Base-by-base conservation (phyloP, 2,329 filamentous ascomycete species). In the Chrysoporthe puriensis region DNA sequence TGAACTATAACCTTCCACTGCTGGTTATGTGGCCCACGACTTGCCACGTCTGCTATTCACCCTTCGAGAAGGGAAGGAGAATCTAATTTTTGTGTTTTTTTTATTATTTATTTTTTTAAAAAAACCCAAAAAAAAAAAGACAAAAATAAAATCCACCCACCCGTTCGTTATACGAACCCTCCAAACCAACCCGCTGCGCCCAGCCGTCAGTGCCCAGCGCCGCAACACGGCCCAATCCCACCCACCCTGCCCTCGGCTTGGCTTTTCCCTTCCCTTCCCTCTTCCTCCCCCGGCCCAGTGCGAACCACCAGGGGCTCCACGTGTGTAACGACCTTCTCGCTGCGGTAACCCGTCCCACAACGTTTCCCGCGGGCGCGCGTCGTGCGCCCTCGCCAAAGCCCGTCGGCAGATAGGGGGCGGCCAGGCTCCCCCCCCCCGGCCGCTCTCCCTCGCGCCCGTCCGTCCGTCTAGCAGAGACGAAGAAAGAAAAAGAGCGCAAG, bases 301-400 rank as follows among this genome's bases (percentile, higher is more conserved):
- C 34, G 34, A 66, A 26, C 64, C 64, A 66, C 58, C 54, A 44
- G 6, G 40, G 54, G 59, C 40, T 18, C n/a, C 42, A 66, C 64
- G 26, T 54, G 50, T 54, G 26, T 11, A 21, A 32, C 50, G 32
- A 32, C 42, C 21, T 26, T 26, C 54, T 21, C n/a, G 14, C 64
- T 66, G 64, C 64, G 42, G 58, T 63, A 48, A 42, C 32, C 50
- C 59, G 64, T 66, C 42, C 52, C 64, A 61, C 58, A 63, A 40
- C 40, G 32, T 40, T 34, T 18, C 8, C 21, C 32, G 7, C 1
- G 54, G 32, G 32, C 18, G 54, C 34, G 34, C 26, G 26, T 26
- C 26, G 54, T 57, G 54, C 18, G 8, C 40, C 58, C 58, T 60
- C 64, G 50, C 48, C 16, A 36, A 36, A 21, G 50, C 16, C 58